These are phyloP conservation scores for Chlorella vulgaris DNA, from an alignment of 139 green algal species.

Conservation along the genomic window DNA sequence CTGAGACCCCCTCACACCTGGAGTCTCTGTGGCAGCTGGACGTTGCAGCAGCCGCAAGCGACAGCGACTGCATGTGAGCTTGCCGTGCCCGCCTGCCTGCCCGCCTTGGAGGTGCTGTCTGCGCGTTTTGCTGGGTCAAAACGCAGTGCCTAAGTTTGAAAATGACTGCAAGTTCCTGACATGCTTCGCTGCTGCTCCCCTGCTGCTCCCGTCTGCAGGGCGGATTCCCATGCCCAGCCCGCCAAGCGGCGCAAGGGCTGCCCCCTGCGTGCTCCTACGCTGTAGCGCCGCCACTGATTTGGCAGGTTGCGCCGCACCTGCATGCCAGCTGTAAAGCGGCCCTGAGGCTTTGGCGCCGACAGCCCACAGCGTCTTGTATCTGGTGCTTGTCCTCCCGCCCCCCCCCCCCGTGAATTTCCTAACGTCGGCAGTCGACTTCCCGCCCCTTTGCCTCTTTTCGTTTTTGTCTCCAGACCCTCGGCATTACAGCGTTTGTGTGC, in stretches of 20 bases:
- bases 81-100: neutral
- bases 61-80: conserved; percentile 35
- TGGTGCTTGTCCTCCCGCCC: no score
- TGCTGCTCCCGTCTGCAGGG: no score
- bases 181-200: no score
- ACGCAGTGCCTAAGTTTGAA: no score
- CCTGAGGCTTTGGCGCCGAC: no score
- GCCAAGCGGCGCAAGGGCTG: conserved; percentile 38
- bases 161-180: no score
- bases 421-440: no score
- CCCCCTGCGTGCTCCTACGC: conserved; percentile 13
- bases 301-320: no score
- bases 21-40: neutral
- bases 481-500: conserved; percentile 13
- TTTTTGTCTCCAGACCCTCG: neutral
- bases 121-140: no score
- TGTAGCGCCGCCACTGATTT: neutral
- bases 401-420: neutral
- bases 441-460: neutral
- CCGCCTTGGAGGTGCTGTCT: neutral
- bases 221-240: conserved; percentile 12
- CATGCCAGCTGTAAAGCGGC: no score
- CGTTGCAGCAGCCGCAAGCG: neutral
- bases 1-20: conserved; percentile 28
- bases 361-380: no score